Evolutionary conservation across 2,329 filamentous ascomycete species (phyloP), one percentile per base, ranked within the genome.

Genomic region (Polychaeton citri): DNA sequence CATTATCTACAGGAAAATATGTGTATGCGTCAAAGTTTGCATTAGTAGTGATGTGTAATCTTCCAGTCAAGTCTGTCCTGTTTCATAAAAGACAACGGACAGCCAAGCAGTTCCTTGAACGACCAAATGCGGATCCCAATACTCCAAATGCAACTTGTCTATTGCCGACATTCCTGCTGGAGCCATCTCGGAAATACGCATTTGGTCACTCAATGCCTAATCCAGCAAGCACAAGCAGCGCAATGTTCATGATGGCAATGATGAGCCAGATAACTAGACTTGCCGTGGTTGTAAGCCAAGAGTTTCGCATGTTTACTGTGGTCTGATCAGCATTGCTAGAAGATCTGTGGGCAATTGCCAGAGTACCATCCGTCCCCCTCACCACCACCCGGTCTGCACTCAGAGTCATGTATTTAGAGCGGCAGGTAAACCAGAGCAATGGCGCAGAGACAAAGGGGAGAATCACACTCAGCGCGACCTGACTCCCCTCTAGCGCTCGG

Each of bases 391-490:
- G 30, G 13, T 30, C 37, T 16, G 43, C 45, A 19, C 44, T 41
- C 5, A 83, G 79, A 6, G 74, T 82, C 85, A 93, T 93, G 59
- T 80, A 90, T 51, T 75, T 75, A 45, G 76, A 72, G 30, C 79
- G 69, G 47, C 80, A 83, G 0, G 85, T 93, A 50, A 92, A 92
- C 60, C 81, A 92, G 38, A 93, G 79, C 20, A 93, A 62, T 2
- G 85, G 85, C 1, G 83, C 81, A 1, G 74, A 76, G n/a, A 88
- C 74, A 52, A 93, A 87, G 0, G 85, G 85, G 35, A 93, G 56
- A 9, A 86, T 81, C 8, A 87, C 71, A 48, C 78, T 84, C 10
- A 93, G 65, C 0, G 74, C 80, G 5, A 92, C 83, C 57, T 93
- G 85, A 3, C 71, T 79, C 0, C 72, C 85, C 19, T 80, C 83